Percentiles rank a stretch among this genome's conserved stretches.
Conservation (phyloP, 1,284 basidiomycete species). For the Irpex sp. region DNA sequence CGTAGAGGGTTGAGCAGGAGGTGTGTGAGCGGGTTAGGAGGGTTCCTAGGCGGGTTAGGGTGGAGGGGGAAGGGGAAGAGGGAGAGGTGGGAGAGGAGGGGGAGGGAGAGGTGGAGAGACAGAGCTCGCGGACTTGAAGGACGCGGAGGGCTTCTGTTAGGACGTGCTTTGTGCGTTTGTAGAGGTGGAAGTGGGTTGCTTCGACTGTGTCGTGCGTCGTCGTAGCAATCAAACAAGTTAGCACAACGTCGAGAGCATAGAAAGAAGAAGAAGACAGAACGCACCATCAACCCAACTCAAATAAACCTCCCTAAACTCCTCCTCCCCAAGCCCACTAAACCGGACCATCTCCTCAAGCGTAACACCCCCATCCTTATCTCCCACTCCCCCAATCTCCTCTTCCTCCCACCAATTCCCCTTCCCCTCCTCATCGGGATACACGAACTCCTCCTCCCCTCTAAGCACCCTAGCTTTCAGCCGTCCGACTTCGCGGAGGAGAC, state of each 20-base stretch:
- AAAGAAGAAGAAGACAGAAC: slow-evolving; percentile 20
- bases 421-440: slow-evolving; percentile 16
- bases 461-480: slow-evolving; percentile 33
- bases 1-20: slow-evolving; percentile 65
- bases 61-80: slow-evolving; percentile 9
- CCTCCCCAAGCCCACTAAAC: slow-evolving; percentile 54
- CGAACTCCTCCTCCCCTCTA: slow-evolving; percentile 8
- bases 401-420: slow-evolving; percentile 10
- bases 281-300: slow-evolving; percentile 75
- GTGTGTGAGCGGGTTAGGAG: slow-evolving; percentile 80
- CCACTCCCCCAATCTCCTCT: no score
- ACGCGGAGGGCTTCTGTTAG: slow-evolving; percentile 78
- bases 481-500: slow-evolving; percentile 38
- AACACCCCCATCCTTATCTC: slow-evolving; percentile 43
- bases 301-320: slow-evolving; percentile 63
- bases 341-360: slow-evolving; percentile 72
- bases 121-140: slow-evolving; percentile 66
- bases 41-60: slow-evolving; percentile 53
- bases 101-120: slow-evolving; percentile 37
- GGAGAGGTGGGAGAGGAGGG: slow-evolving; percentile 6
- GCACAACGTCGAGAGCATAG: background rate
- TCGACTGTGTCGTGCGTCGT: slow-evolving; percentile 48
- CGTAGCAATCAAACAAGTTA: background rate
- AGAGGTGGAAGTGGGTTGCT: slow-evolving; percentile 74
- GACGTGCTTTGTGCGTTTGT: slow-evolving; percentile 77